Evolutionary conservation across 768 basidiomycete species (phyloP), one percentile per base, ranked within the genome.

Genomic region (Lactifluus echinatus): DNA sequence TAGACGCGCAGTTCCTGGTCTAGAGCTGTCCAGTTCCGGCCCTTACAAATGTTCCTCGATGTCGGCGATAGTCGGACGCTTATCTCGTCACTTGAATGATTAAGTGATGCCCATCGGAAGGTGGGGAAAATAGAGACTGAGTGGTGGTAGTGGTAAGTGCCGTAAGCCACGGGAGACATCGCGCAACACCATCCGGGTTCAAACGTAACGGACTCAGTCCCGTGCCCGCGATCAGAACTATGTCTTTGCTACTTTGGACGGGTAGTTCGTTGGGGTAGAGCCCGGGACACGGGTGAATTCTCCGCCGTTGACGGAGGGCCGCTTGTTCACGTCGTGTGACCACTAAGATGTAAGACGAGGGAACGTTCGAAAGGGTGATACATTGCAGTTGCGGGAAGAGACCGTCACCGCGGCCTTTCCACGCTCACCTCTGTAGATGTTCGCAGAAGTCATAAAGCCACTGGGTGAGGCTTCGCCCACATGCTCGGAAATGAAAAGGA

Each of bases 351-450:
- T 15, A 52, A 39, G 36, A 26, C 6, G 53, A 48, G 26, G 21
- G 40, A 52, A 53, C 52, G 26, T 45, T 50, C 34, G 50, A 39
- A 24, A 31, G 12, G 46, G 23, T 39, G 51, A 57, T 57, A 47
- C 8, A 57, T 57, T 57, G 39, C 51, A 33, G 56, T 40, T 46
- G 19, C 24, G 19, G 37, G 50, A 57, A 51, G 50, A 40, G 50
- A 26, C 50, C 45, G 56, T 53, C 50, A 57, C 56, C 39, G 46
- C 50, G 50, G 50, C 50, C 24, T 45, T 39, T 51, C 43, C 44
- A 57, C 17, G 19, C 44, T 21, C 50, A 42, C 37, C 37, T 47
- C 44, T 40, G 40, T 46, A 57, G 50, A 57, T 40, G 8, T 47
- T 53, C 37, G 50, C 37, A 53, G 28, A 53, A 47, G 37, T 42